phyloP scores from a whole-genome alignment of 2,329 filamentous ascomycete genomes.

The Beauveria australis region DNA sequence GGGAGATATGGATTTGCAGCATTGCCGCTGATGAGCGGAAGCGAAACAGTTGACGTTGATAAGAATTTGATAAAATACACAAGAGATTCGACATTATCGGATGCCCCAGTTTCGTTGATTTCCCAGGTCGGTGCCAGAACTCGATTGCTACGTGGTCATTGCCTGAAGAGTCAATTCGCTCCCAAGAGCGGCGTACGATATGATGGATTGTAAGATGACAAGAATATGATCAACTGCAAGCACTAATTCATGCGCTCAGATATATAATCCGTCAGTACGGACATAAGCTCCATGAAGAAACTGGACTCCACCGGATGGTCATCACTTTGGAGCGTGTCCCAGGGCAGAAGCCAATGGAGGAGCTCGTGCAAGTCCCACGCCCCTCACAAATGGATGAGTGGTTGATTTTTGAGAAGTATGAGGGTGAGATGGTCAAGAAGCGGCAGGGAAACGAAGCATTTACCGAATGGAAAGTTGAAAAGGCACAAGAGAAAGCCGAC shows the following conservation, averaged over 20 bases:
- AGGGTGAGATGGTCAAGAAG: conserved; percentile 33
- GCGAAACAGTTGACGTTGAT: conserved; percentile 33
- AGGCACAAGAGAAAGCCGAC: conserved; percentile 22
- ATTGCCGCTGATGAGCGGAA: conserved; percentile 43
- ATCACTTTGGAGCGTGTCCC: conserved; percentile 38
- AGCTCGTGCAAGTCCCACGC: conserved; percentile 36
- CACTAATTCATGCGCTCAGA: conserved; percentile 22
- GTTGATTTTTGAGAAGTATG: conserved; percentile 39
- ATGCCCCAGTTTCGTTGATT: conserved; percentile 43
- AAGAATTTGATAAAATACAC: conserved; percentile 33
- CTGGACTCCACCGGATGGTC: conserved; percentile 34
- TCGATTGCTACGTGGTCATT: conserved; percentile 44
- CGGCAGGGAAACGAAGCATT: conserved; percentile 31
- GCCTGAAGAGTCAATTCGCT: conserved; percentile 41
- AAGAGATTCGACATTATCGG: conserved; percentile 31
- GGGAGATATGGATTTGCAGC: conserved; percentile 37
- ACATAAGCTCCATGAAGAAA: conserved; percentile 30
- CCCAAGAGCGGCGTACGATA: conserved; percentile 46
- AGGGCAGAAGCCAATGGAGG: conserved; percentile 33
- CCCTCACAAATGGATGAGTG: conserved; percentile 52
- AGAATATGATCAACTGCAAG: neutral
- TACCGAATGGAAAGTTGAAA: conserved; percentile 32
- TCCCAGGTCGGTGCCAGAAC: conserved; percentile 40
- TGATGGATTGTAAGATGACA: conserved; percentile 45
- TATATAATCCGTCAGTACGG: conserved; percentile 43